Evolutionary conservation across 192 early-diverging fungal species (phyloP), one percentile per base, ranked within the genome.

Genomic region (Entomortierella parvispora): DNA sequence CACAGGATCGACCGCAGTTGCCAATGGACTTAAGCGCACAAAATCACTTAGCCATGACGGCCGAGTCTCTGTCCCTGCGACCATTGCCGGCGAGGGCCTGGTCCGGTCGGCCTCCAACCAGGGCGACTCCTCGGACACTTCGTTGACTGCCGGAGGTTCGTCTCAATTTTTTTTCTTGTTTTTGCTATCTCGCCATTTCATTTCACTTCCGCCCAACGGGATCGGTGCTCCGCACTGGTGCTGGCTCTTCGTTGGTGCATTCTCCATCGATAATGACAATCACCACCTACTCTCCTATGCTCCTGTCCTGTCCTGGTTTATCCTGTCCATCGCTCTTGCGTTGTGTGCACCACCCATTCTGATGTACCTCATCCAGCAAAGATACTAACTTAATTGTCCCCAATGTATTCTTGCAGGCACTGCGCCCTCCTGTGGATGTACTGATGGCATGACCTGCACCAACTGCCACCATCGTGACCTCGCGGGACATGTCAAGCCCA

Each of bases 11-110:
- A 59, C 74, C 14, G 66, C 74, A 31, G 66, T 68, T 26, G 66
- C 65, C 32, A 77, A 68, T 48, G 74, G 74, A 37, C 55, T 77
- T 34, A 77, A 77, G 33, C 74, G 74, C 23, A 61, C 74, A 29
- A 77, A 77, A 43, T 77, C 74, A 14, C 61, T 77, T 45, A 77
- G 74, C 43, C 66, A 64, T 23, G 74, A 77, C 40, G 74, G 65
- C 45, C 74, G 74, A 10, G n/a, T 77, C 22, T 64, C 74, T 18
- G 48, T 68, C 31, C 54, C 74, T 12, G 31, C 44, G 0, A 52
- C 74, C 4, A 49, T 77, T 22, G 53, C 60, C 40, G 74, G 74
- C 48, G 74, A 77, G 37, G 66, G 68, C 20, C 74, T 77, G 42
- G 46, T 77, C 49, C 74, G 74, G 23, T 68, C 74, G 15, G 33